Conservation (phyloP, 441 rosid genomes). For the Euphorbia celastroides region DNA sequence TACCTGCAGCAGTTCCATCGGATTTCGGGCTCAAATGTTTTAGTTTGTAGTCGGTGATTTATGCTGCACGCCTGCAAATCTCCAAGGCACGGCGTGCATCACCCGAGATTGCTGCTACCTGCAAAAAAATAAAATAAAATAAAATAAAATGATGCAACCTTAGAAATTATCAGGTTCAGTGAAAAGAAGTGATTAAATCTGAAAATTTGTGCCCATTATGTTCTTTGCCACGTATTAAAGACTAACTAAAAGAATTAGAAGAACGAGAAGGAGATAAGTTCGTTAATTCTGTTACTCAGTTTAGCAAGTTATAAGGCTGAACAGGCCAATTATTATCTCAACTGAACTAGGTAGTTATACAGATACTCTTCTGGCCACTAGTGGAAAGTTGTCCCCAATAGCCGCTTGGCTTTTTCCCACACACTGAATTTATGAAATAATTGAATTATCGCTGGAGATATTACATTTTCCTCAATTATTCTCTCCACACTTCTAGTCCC, state of each 20-base stretch:
- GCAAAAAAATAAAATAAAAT: slow-evolving; percentile 30
- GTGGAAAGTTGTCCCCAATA: background rate
- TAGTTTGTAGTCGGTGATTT: slow-evolving; percentile 66
- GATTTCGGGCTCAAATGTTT: slow-evolving; percentile 30
- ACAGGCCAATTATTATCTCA: no score
- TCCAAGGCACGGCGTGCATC: slow-evolving; percentile 97
- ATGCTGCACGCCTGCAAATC: slow-evolving; percentile 97
- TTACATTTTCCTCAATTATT: no score
- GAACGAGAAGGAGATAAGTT: background rate
- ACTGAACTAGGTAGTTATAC: background rate
- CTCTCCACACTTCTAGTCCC: background rate
- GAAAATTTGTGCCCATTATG: background rate
- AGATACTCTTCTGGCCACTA: background rate
- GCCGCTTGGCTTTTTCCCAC: background rate
- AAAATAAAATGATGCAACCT: slow-evolving; percentile 59
- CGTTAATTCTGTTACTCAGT: no score
- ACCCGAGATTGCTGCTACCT: slow-evolving; percentile 97
- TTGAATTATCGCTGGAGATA: background rate
- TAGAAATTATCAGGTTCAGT: background rate
- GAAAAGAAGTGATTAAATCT: background rate
- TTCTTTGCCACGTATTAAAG: background rate
- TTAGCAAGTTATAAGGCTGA: background rate
- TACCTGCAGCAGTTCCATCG: slow-evolving; percentile 39
- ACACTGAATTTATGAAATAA: background rate
- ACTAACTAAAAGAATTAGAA: background rate